These are phyloP conservation scores for Sanghuangporus weigelae DNA, from an alignment of 1,284 basidiomycete genomes.

Conservation along the genomic window DNA sequence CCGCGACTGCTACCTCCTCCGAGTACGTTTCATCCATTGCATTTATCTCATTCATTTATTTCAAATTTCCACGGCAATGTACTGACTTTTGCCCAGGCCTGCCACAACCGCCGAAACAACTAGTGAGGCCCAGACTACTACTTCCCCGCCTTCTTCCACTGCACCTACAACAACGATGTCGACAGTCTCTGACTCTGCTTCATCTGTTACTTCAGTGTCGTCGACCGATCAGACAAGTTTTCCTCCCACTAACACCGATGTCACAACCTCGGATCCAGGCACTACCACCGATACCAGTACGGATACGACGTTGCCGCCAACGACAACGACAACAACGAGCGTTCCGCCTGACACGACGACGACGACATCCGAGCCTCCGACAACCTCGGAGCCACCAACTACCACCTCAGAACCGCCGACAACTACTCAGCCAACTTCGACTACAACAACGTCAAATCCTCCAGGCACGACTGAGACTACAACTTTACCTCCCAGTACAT, in stretches of 20 bases:
- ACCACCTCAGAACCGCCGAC: conserved; percentile 14
- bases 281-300: conserved; percentile 21
- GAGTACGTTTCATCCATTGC: neutral
- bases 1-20: neutral
- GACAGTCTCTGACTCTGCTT: conserved; percentile 12
- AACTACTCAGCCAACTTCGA: conserved; percentile 16
- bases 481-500: conserved; percentile 15
- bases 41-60: neutral
- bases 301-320: conserved; percentile 18
- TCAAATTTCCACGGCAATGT: neutral
- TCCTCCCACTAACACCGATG: conserved; percentile 10
- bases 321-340: conserved; percentile 22
- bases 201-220: conserved; percentile 19
- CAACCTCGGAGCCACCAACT: conserved; percentile 19
- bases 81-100: neutral
- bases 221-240: conserved; percentile 13
- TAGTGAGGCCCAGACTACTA: conserved; percentile 7
- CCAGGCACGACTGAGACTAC: conserved; percentile 2
- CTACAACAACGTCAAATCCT: conserved; percentile 10
- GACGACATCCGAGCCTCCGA: conserved; percentile 17
- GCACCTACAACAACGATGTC: conserved; percentile 1
- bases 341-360: conserved; percentile 21
- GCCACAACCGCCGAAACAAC: neutral
- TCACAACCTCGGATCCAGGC: conserved; percentile 13
- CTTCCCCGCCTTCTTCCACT: conserved; percentile 1